A percentile compares a stretch with the other conserved stretches of the same genome.
Conservation (phyloP, 2,329 filamentous ascomycete species). For the Cercospora sesami region DNA sequence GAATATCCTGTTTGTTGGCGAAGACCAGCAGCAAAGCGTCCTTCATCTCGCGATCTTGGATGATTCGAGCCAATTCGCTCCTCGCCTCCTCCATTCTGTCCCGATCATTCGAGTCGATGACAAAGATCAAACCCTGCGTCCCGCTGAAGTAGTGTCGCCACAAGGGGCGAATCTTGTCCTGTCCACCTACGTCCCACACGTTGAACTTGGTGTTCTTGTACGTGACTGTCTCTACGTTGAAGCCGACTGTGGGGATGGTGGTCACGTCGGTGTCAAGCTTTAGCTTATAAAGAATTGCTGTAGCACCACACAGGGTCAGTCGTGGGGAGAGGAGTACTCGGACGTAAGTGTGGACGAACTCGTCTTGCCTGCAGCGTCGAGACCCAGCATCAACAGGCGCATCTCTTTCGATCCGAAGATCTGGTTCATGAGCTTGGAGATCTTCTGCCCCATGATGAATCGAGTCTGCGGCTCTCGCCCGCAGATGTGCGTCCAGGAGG, state of each 20-base stretch:
- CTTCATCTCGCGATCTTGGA: conserved; percentile 98
- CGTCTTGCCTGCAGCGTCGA: conserved; percentile 97
- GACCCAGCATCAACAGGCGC: conserved; percentile 94
- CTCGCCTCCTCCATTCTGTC: conserved; percentile 96
- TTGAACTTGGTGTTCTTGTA: conserved; percentile 99
- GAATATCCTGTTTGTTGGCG: conserved; percentile 99
- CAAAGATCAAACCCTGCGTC: conserved; percentile 99
- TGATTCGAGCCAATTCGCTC: conserved; percentile 95
- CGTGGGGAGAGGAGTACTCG: not conserved
- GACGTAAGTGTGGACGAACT: conserved; percentile 48
- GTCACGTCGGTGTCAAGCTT: conserved; percentile 99
- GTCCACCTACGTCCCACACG: conserved; percentile 99
- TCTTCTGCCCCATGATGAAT: conserved; percentile 74
- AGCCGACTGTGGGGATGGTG: conserved; percentile 98
- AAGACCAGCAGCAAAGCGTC: conserved; percentile 96
- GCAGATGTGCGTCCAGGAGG: conserved; percentile 5
- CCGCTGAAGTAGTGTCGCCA: conserved; percentile 99
- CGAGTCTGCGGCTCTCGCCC: conserved; percentile 7
- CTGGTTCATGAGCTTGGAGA: conserved; percentile 97
- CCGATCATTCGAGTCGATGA: conserved; percentile 98
- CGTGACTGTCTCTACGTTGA: conserved; percentile 99
- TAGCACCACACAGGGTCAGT: not conserved
- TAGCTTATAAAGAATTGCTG: conserved; percentile 96
- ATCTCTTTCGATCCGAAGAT: conserved; percentile 99
- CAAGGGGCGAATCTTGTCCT: conserved; percentile 99